A percentile compares a stretch with the other conserved stretches of the same genome.
Conservation (phyloP, 768 basidiomycete genomes). For the Lactarius tabidus region DNA sequence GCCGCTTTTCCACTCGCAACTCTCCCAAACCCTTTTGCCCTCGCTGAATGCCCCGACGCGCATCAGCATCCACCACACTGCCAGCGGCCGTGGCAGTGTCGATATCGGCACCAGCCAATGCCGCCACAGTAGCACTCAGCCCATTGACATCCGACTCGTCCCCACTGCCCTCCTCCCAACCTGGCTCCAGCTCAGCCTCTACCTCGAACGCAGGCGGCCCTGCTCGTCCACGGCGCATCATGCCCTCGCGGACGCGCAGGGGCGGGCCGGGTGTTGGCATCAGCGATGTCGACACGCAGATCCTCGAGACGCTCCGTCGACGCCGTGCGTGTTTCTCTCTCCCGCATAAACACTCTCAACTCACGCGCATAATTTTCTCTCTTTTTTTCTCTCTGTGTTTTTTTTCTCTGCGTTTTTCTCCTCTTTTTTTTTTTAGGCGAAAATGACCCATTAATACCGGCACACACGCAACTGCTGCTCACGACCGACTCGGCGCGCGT, state of each 20-base stretch:
- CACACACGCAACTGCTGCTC: constrained; percentile 60
- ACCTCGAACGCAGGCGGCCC: constrained; percentile 3
- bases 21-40: background rate
- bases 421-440: constrained; percentile 49
- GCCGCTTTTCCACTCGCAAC: background rate
- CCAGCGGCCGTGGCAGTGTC: background rate
- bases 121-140: background rate
- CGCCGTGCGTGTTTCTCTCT: constrained; percentile 51
- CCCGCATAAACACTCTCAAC: background rate
- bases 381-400: background rate
- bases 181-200: constrained; percentile 9
- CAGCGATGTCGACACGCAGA: constrained; percentile 77
- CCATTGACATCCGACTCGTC: background rate
- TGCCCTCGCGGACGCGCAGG: constrained; percentile 76
- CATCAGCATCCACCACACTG: constrained; percentile 10
- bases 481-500: constrained; percentile 64
- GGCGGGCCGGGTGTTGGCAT: constrained; percentile 78
- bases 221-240: constrained; percentile 67
- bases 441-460: constrained; percentile 66
- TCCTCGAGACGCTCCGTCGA: constrained; percentile 74
- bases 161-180: constrained; percentile 7
- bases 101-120: background rate
- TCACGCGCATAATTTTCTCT: background rate
- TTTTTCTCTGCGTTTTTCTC: background rate
- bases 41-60: constrained; percentile 22